Base-by-base conservation (phyloP, 139 green algal genomes). In the Pseudopediastrum boryanum region DNA sequence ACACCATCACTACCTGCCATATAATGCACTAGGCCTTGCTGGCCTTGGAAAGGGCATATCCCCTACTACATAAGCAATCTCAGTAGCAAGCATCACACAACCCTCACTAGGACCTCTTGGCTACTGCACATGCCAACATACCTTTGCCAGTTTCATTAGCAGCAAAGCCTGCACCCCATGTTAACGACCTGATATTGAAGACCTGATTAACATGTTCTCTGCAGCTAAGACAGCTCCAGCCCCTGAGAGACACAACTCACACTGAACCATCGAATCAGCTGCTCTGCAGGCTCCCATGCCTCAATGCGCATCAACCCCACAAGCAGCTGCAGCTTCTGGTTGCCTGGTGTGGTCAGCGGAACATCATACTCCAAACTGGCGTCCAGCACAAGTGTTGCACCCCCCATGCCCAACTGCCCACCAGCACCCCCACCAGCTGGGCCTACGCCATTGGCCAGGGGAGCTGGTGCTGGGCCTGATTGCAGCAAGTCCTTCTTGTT, bases 401-500 rank as follows among this genome's bases (percentile, higher is more conserved):
- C 10, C 35, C 36, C 7, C 29, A 9, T 25, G 21, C 71, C 10
- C 36, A 62, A 42, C 42, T 50, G 42, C 46, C 35, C 44, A 46
- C 5, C 62, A 68, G 42, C 54, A 54, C 12, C 21, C 27, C 29
- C 50, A 27, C 42, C 41, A 64, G n/a, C 29, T 70, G 50, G 44
- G 41, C 21, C 42, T 42, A 38, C 36, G 9, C 27, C 52, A 71
- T 44, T 71, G 46, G 43, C 36, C 33, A 36, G 25, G n/a, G 10
- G n/a, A 8, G 59, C 72, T 35, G 52, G 50, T 25, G 29, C 33
- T 7, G 8, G 66, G 43, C 67, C 62, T 31, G 77, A 36, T 23
- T 77, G 70, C 0, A 80, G 77, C 35, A 94, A 85, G 70, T 83
- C 89, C 54, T 92, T 82, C 67, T 85, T 77, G n/a, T 92, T 91